phyloP scores from a whole-genome alignment of 1,284 basidiomycete genomes.

The Neonothopanus nambi region DNA sequence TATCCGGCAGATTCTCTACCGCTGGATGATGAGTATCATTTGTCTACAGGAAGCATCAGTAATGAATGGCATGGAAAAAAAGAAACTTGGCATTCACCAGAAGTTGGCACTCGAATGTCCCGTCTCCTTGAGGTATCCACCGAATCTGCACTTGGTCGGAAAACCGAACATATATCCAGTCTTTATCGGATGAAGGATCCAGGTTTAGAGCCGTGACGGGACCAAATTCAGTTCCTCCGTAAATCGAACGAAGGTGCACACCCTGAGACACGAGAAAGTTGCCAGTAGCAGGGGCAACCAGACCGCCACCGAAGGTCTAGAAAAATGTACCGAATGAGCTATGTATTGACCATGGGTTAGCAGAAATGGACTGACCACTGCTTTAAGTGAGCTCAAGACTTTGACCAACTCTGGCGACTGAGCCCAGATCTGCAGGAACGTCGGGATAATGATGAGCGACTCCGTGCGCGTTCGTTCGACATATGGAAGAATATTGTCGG shows the following conservation, averaged over 20 bases:
- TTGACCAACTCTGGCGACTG: slow-evolving; percentile 28
- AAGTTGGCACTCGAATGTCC: slow-evolving; percentile 29
- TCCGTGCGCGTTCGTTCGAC: slow-evolving; percentile 26
- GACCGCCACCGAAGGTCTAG: background rate
- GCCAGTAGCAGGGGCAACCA: slow-evolving; percentile 24
- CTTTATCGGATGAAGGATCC: slow-evolving; percentile 19
- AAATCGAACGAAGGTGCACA: slow-evolving; percentile 25
- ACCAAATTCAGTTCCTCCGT: slow-evolving; percentile 34
- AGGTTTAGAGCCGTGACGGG: slow-evolving; percentile 11
- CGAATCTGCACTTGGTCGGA: slow-evolving; percentile 20
- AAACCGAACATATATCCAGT: slow-evolving; percentile 32
- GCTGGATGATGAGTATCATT: slow-evolving; percentile 26
- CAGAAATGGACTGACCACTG: slow-evolving; percentile 27
- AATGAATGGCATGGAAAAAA: too few species aligned
- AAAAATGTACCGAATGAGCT: background rate
- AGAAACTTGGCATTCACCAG: too few species aligned
- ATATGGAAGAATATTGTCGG: slow-evolving; percentile 33
- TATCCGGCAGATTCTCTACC: slow-evolving; percentile 32
- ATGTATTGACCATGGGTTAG: background rate
- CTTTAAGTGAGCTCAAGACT: slow-evolving; percentile 23
- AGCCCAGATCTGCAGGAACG: slow-evolving; percentile 35
- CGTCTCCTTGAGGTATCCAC: slow-evolving; percentile 33
- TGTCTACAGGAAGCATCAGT: too few species aligned
- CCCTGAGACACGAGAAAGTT: slow-evolving; percentile 27
- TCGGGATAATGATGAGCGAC: slow-evolving; percentile 30